Conservation (phyloP, 352 stramenopile species). For the Phytophthora litchii region DNA sequence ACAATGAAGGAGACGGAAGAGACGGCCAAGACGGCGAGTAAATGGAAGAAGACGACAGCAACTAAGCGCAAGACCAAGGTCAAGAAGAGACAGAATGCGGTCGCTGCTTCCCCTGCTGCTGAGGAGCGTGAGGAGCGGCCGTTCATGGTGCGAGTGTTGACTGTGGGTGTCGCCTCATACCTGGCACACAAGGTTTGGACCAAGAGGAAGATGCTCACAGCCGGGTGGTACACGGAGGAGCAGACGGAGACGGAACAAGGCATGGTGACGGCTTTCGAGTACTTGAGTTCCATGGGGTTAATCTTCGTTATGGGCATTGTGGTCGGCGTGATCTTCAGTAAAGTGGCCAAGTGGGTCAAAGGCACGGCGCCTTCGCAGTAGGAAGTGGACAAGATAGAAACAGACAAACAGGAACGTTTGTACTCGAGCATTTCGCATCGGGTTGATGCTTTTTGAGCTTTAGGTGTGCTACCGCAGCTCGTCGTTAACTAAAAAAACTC, state of each 20-base stretch:
- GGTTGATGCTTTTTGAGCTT: too few relatives aligned
- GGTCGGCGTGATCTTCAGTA: conserved; percentile 60
- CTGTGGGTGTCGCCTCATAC: conserved; percentile 70
- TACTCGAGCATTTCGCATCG: too few relatives aligned
- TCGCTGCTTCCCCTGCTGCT: not conserved
- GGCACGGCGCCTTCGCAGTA: conserved; percentile 11
- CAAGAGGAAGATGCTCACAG: conserved; percentile 66
- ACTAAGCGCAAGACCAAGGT: conserved; percentile 11
- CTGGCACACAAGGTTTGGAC: conserved; percentile 85
- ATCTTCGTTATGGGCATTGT: conserved; percentile 74
- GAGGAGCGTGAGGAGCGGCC: conserved; percentile 36
- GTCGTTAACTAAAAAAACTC: too few relatives aligned
- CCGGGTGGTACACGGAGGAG: conserved; percentile 65
- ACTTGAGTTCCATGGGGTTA: conserved; percentile 75
- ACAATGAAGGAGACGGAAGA: conserved; percentile 2
- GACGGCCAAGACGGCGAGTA: conserved; percentile 2
- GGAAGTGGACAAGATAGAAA: not conserved
- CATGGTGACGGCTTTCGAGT: conserved; percentile 83
- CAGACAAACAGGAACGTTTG: too few relatives aligned
- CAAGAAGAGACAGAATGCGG: conserved; percentile 17
- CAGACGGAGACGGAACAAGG: conserved; percentile 56
- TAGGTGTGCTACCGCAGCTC: too few relatives aligned
- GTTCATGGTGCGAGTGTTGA: conserved; percentile 59
- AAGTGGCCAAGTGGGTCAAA: conserved; percentile 43
- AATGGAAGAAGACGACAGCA: conserved; percentile 20